Evolutionary conservation across 2,329 filamentous ascomycete genomes (phyloP).

Genomic region (Paecilomyces dactylethromorphus): DNA sequence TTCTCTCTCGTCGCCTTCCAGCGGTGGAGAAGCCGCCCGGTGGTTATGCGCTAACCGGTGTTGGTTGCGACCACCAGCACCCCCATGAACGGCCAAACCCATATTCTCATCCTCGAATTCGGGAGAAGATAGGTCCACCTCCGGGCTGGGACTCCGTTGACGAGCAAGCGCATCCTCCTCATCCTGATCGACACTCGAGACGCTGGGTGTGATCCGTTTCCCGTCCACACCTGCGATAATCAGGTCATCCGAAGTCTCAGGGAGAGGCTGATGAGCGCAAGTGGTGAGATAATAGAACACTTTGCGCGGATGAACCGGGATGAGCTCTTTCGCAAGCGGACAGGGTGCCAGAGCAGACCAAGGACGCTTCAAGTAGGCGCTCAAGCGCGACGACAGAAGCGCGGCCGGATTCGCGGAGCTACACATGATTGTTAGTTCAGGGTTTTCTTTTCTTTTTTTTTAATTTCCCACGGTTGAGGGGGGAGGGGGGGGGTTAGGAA

Average conservation of each 20-base stretch:
- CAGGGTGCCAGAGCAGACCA: conserved; percentile 75
- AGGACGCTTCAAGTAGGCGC: conserved; percentile 80
- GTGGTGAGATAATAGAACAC: conserved; percentile 96
- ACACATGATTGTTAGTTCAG: conserved; percentile 15
- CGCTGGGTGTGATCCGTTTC: conserved; percentile 72
- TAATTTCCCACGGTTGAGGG: neutral
- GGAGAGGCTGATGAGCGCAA: conserved; percentile 74
- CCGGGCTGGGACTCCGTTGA: conserved; percentile 75
- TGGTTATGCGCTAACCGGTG: conserved; percentile 56
- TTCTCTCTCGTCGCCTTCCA: conserved; percentile 92
- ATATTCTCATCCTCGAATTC: conserved; percentile 73
- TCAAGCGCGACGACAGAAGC: conserved; percentile 87
- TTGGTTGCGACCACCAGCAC: conserved; percentile 54
- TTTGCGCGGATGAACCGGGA: conserved; percentile 85
- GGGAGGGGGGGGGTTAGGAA: neutral
- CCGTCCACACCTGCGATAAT: conserved; percentile 43
- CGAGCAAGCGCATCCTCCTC: conserved; percentile 56
- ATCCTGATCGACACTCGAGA: conserved; percentile 71
- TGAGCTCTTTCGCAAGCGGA: conserved; percentile 86
- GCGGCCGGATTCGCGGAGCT: conserved; percentile 95
- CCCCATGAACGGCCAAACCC: conserved; percentile 46
- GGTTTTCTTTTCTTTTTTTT: neutral
- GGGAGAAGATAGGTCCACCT: conserved; percentile 81
- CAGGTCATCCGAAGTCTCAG: conserved; percentile 53
- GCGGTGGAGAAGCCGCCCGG: conserved; percentile 74